Conservation (phyloP, 2,329 filamentous ascomycete genomes). For the Nigrospora osmanthi region DNA sequence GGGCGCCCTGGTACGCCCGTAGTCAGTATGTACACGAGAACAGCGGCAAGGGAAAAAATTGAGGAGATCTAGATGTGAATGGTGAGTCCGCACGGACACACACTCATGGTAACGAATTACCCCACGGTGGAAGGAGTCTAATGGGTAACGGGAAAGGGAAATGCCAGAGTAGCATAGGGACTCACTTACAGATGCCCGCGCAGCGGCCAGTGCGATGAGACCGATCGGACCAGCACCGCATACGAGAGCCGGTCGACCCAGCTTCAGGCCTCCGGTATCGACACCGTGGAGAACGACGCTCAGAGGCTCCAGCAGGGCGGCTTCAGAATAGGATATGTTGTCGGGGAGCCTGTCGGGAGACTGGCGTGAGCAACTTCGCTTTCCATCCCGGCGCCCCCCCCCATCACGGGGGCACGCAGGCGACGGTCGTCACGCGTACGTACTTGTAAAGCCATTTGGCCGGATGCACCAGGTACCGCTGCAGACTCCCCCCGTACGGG, state of each 20-base stretch:
- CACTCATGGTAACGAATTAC: too few species aligned
- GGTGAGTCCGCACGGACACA: too few species aligned
- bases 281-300: slow-evolving; percentile 57
- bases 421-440: slow-evolving; percentile 3
- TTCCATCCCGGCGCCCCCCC: background rate
- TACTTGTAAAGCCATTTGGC: slow-evolving; percentile 51
- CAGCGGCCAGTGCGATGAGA: slow-evolving; percentile 47
- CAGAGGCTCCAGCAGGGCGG: slow-evolving; percentile 56
- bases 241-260: slow-evolving; percentile 48
- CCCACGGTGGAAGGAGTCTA: too few species aligned
- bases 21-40: too few species aligned
- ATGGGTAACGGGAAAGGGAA: too few species aligned
- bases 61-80: too few species aligned
- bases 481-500: slow-evolving; percentile 52
- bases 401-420: too few species aligned
- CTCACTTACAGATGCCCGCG: slow-evolving; percentile 37
- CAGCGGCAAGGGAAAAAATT: too few species aligned
- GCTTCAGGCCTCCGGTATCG: slow-evolving; percentile 38
- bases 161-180: too few species aligned
- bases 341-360: slow-evolving; percentile 36
- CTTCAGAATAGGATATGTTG: slow-evolving; percentile 47
- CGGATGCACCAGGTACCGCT: slow-evolving; percentile 53
- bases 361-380: slow-evolving; percentile 1
- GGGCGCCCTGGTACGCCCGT: slow-evolving; percentile 32
- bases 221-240: slow-evolving; percentile 60